Evolutionary conservation across 1,284 basidiomycete genomes (phyloP).

Genomic region (Fomitopsis pinicola): DNA sequence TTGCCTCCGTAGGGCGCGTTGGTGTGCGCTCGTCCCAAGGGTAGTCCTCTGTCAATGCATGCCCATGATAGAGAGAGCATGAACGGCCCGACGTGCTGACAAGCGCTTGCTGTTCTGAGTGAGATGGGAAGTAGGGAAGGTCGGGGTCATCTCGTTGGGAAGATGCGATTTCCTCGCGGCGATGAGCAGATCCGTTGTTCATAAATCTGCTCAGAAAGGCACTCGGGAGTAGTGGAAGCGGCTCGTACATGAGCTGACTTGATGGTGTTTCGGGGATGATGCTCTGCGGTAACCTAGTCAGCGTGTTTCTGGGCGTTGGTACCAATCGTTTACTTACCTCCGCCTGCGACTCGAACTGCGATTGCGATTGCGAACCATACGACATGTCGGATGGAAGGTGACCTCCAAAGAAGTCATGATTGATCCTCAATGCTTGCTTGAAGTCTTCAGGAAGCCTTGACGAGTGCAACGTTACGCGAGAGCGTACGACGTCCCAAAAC

Average conservation of each 20-base stretch:
- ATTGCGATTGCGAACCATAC: constrained; percentile 11
- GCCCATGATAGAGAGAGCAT: background rate
- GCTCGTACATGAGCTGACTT: background rate
- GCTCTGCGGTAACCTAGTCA: background rate
- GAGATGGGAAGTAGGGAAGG: too few species aligned
- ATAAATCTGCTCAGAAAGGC: background rate
- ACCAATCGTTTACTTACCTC: background rate
- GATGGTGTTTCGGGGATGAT: constrained; percentile 2
- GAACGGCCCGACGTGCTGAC: too few species aligned
- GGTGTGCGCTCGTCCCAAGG: background rate
- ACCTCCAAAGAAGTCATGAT: constrained; percentile 12
- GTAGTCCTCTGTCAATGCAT: background rate
- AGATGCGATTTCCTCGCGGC: background rate
- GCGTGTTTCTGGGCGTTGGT: background rate
- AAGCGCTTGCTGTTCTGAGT: too few species aligned
- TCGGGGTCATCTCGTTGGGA: too few species aligned
- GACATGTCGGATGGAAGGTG: constrained; percentile 9
- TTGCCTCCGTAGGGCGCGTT: background rate
- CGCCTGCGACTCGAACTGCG: constrained; percentile 5
- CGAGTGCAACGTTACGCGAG: constrained; percentile 5
- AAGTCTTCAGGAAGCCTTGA: constrained; percentile 15
- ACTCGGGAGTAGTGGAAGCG: background rate
- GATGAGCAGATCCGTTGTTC: background rate
- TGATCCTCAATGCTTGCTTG: constrained; percentile 15
- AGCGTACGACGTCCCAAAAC: constrained; percentile 15